Evolutionary conservation across 2,329 filamentous ascomycete species (phyloP), one percentile per base, ranked within the genome.

Genomic region (Elsinoe ampelina): DNA sequence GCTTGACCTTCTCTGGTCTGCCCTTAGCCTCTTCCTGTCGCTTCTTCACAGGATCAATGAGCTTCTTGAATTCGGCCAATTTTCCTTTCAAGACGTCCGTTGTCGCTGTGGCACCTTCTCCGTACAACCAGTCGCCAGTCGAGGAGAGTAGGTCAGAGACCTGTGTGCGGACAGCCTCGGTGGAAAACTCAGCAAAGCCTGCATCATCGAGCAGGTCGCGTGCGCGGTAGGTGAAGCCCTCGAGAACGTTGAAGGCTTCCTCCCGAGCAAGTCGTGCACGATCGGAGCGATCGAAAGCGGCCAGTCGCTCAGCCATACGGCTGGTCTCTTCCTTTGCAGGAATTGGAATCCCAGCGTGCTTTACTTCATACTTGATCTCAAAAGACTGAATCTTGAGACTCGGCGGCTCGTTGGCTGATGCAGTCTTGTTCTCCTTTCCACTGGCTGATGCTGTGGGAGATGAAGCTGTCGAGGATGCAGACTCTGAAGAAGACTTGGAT

Each of bases 221-320:
- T 26, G 87, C 81, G 66, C 84, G 86, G 77, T 98, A 98, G 12
- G 92, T 95, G 71, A 87, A 97, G 11, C 81, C 85, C 72, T 98
- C 93, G n/a, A 98, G 82, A 62, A 87, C 86, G 72, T 97, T 98
- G 58, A 96, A 76, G 1, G 88, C 83, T 69, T 96, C 92, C 68
- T 96, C 91, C 32, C 91, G 83, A 58, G 83, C 76, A 35, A 83
- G 73, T 52, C 91, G 86, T 26, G 86, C 82, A 63, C 80, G 81
- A 71, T 98, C 93, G 2, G 92, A 95, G 22, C 81, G 77, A 63
- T 95, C 89, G 65, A 98, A 97, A 3, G 89, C 85, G 65, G 83
- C 80, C 42, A 98, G 80, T 43, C 76, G 72, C 41, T 87, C 80
- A 68, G 86, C 84, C 66, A 84, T 81, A 6, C 74, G 74, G 61